A percentile compares a stretch with the other conserved stretches of the same genome.
Evolutionary conservation across 495 filamentous ascomycete species (phyloP).

Genomic region (Penicillium bialowiezense): DNA sequence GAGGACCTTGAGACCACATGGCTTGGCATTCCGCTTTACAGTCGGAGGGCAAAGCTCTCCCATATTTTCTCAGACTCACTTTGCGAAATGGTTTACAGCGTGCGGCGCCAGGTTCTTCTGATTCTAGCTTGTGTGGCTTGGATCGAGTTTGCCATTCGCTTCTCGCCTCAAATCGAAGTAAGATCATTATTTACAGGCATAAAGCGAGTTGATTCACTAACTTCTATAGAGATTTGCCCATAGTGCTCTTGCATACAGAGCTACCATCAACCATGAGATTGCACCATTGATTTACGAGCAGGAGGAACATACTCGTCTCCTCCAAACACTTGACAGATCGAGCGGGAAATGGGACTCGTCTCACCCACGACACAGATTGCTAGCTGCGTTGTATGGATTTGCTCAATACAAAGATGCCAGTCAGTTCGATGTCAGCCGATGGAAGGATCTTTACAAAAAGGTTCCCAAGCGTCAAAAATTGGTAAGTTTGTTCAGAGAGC

Average conservation of each 20-base stretch:
- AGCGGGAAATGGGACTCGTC: slow-evolving; percentile 13
- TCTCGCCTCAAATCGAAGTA: neutral
- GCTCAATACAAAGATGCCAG: slow-evolving; percentile 16
- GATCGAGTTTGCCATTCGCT: neutral
- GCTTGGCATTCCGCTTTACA: too few species aligned
- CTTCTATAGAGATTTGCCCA: neutral
- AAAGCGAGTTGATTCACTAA: neutral
- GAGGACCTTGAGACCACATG: too few species aligned
- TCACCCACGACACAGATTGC: slow-evolving; percentile 21
- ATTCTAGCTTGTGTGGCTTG: neutral
- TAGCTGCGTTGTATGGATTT: slow-evolving; percentile 20
- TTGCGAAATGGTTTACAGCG: too few species aligned
- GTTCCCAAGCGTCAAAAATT: slow-evolving; percentile 13
- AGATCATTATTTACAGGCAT: neutral
- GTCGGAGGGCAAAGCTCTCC: too few species aligned
- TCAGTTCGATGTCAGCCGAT: slow-evolving; percentile 13
- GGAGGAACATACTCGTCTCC: slow-evolving; percentile 13
- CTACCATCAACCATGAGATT: neutral
- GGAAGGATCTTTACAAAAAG: slow-evolving; percentile 23
- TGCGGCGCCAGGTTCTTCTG: neutral
- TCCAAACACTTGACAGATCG: slow-evolving; percentile 11
- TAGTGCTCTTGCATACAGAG: neutral
- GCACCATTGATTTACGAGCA: neutral
- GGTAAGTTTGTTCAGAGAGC: slow-evolving; percentile 3
- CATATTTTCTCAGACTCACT: too few species aligned